Percentiles rank a stretch among this genome's conserved stretches.
Evolutionary conservation across 257 asterid species (phyloP).

Genomic region (Primulina tabacum): DNA sequence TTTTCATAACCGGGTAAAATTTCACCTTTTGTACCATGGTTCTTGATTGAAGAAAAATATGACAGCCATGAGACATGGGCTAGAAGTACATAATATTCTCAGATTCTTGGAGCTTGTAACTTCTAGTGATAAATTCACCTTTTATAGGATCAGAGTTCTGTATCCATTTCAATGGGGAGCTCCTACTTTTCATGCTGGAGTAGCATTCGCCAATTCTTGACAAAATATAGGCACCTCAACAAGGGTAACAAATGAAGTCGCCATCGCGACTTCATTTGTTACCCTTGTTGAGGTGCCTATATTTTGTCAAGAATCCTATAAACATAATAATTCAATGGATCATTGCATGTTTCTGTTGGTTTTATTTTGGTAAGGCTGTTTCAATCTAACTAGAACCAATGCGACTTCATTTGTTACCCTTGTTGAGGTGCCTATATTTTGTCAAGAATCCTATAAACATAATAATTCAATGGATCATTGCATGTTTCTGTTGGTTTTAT

Average conservation of each 20-base stretch:
- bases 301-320: neutral
- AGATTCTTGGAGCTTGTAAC: neutral
- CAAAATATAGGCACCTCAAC: conserved; percentile 56
- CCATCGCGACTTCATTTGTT: conserved; percentile 82
- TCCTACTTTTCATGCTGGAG: conserved; percentile 89
- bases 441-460: neutral
- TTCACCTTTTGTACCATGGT: neutral
- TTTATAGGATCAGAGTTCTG: conserved; percentile 46
- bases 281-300: conserved; percentile 75
- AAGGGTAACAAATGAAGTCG: conserved; percentile 85
- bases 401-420: conserved; percentile 83
- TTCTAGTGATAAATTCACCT: neutral
- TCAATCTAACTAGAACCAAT: neutral
- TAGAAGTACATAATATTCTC: neutral
- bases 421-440: conserved; percentile 56
- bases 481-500: neutral
- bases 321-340: neutral
- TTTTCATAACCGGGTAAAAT: too few relatives aligned
- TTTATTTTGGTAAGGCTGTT: neutral
- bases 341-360: neutral
- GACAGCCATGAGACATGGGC: neutral
- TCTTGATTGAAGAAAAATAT: neutral
- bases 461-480: neutral
- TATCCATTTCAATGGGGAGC: conserved; percentile 98
- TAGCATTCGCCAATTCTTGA: conserved; percentile 57